phyloP scores from a whole-genome alignment of 2,329 filamentous ascomycete genomes.

The Ophiostoma ulmi region DNA sequence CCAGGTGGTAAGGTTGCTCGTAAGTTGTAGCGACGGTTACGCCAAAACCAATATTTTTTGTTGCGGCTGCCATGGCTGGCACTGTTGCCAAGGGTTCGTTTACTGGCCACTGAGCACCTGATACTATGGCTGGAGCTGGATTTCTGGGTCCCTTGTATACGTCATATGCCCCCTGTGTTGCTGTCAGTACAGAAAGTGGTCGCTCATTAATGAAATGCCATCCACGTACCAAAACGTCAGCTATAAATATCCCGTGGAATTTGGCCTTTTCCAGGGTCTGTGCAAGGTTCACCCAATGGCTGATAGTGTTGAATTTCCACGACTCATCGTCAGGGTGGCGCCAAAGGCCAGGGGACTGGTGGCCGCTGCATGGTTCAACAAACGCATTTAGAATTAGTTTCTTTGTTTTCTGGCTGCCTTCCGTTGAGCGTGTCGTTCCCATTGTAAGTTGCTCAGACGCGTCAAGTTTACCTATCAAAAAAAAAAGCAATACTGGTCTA shows the following conservation, averaged over 20 bases:
- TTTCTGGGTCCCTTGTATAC: slow-evolving; percentile 17
- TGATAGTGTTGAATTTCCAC: slow-evolving; percentile 53
- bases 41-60: slow-evolving; percentile 21
- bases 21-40: slow-evolving; percentile 21
- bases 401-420: not conserved
- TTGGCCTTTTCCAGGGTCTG: slow-evolving; percentile 11
- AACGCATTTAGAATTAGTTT: slow-evolving; percentile 23
- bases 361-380: slow-evolving; percentile 36
- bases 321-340: slow-evolving; percentile 61
- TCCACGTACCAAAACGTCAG: not conserved
- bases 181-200: not conserved
- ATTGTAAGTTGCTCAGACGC: not conserved
- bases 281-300: slow-evolving; percentile 17
- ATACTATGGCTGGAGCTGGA: not conserved
- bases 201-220: no score
- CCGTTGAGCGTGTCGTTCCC: not conserved
- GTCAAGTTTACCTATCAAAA: no score
- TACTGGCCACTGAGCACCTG: slow-evolving; percentile 14
- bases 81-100: slow-evolving; percentile 17
- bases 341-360: slow-evolving; percentile 49
- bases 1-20: slow-evolving; percentile 21
- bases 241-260: slow-evolving; percentile 16
- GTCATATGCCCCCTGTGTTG: slow-evolving; percentile 4
- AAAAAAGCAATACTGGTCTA: no score
- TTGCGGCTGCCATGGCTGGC: slow-evolving; percentile 23